Evolutionary conservation across 805 yeast genomes (phyloP), one percentile per base, ranked within the genome.

Genomic region (Kuraishia cidri): DNA sequence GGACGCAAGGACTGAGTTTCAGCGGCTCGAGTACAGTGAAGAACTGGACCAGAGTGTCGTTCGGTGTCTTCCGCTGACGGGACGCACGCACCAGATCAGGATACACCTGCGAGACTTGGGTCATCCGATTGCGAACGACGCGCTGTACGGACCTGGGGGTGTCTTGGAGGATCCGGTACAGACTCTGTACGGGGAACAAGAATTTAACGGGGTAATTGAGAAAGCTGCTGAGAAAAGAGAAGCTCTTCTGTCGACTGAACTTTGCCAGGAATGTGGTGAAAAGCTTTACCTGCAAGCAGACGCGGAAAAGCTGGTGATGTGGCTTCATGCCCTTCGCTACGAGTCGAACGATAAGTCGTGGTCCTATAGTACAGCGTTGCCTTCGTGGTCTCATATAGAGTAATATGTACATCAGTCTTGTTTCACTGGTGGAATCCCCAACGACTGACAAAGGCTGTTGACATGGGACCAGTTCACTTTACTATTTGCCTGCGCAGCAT

Each of bases 51-150:
- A 69, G 35, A 67, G 73, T 40, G 46, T 72, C 1, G 72, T 73
- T 2, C 35, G 45, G 35, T 73, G 79, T 40, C 47, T 45, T 26
- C 78, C 79, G 0, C 37, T 64, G 5, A 67, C 76, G 1, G 79
- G 79, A 0, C 56, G 67, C 38, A 69, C 69, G 47, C 79, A 73
- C 48, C 79, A 73, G 46, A 71, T 73, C 17, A 52, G 79, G 9
- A 69, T 73, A 4, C 79, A 73, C 46, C 47, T 73, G 9, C 47
- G 75, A 15, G 64, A 69, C 39, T 31, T 72, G 38, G 65, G 66
- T 0, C 46, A 39, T 38, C 60, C 63, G 2, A 59, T 59, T 3
- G 45, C 38, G 5, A 59, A 59, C 29, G 65, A 59, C 39, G 57
- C 60, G 6, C 31, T 58, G 10, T 59, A 58, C 33, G 39, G 43